Evolutionary conservation across 495 filamentous ascomycete species (phyloP), one percentile per base, ranked within the genome.

Genomic region (Podospora pseudoanserina): DNA sequence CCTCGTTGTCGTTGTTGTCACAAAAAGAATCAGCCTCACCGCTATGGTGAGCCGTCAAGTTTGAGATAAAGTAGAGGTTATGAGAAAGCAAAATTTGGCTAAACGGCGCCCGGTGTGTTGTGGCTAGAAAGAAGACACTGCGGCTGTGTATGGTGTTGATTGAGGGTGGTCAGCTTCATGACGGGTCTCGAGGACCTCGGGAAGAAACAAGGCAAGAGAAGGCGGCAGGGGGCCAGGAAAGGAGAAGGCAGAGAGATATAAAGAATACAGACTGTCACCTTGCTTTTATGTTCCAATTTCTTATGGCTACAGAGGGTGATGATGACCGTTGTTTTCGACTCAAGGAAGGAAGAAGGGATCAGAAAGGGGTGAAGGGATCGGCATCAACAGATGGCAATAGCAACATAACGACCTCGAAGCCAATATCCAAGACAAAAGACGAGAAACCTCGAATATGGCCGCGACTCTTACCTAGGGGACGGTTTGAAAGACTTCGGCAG

Each of bases 71-170:
- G 39, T 34, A 30, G 18, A 19, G 39, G 28, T 26, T 59, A 58
- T 18, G 62, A 5, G 62, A n/a, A 26, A 27, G 11, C 13, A 39
- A 54, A 6, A 65, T 69, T 63, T 69, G 67, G 67, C 67, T 69
- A 69, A 69, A 65, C 26, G n/a, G 5, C 34, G 5, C 19, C 28
- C 32, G 54, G 59, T 30, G 57, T 13, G 27, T 32, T n/a, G 4
- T 54, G 65, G 23, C 26, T 60, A 49, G 39, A 49, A 49, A 49
- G 34, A 49, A 49, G 64, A 69, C 34, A 59, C 23, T 11, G 15
- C 67, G 67, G 67, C 26, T 69, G 55, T 68, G 67, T 69, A 58
- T 69, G 32, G 67, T 56, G 44, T 69, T 66, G 67, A 69, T 65
- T 54, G 39, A 49, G 39, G 13, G 39, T 49, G 39, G 39, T 49